Evolutionary conservation across 2,329 filamentous ascomycete species (phyloP).

Genomic region (Apiospora koreana): DNA sequence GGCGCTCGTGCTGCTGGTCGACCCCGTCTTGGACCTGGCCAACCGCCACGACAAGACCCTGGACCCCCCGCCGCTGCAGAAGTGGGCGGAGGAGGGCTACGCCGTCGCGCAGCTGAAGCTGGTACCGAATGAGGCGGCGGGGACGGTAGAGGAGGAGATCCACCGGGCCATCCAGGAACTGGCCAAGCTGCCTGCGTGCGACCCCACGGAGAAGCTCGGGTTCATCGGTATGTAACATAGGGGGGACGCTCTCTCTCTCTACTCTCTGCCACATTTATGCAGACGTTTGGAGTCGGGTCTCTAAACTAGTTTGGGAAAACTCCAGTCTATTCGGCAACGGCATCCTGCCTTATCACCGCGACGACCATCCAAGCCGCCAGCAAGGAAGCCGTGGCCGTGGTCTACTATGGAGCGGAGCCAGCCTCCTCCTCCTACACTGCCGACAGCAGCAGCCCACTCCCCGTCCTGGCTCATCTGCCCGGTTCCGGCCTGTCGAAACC

Average conservation of each 20-base stretch:
- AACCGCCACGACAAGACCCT: constrained; percentile 27
- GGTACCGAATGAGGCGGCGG: constrained; percentile 9
- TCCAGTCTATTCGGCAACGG: constrained; percentile 18
- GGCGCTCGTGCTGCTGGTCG: constrained; percentile 35
- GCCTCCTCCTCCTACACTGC: neutral
- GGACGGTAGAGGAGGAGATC: constrained; percentile 16
- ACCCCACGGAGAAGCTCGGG: constrained; percentile 19
- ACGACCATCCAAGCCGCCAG: constrained; percentile 23
- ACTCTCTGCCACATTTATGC: neutral
- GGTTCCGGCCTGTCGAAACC: constrained; percentile 4
- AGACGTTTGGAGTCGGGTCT: neutral
- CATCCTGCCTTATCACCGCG: constrained; percentile 12
- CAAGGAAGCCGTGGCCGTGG: constrained; percentile 21
- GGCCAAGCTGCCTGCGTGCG: constrained; percentile 16
- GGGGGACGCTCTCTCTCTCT: neutral
- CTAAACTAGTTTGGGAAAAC: neutral
- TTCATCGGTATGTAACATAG: constrained; percentile 18
- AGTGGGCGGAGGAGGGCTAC: constrained; percentile 74
- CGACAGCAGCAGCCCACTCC: constrained; percentile 9
- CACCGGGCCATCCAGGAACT: constrained; percentile 24
- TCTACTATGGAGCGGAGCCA: constrained; percentile 19
- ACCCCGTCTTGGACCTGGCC: constrained; percentile 22
- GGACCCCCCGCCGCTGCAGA: constrained; percentile 57
- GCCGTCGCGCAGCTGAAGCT: constrained; percentile 56
- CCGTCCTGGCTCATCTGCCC: constrained; percentile 17